A percentile compares a stretch with the other conserved stretches of the same genome.
phyloP scores from a whole-genome alignment of 805 yeast genomes.

The Lipomyces kockii region DNA sequence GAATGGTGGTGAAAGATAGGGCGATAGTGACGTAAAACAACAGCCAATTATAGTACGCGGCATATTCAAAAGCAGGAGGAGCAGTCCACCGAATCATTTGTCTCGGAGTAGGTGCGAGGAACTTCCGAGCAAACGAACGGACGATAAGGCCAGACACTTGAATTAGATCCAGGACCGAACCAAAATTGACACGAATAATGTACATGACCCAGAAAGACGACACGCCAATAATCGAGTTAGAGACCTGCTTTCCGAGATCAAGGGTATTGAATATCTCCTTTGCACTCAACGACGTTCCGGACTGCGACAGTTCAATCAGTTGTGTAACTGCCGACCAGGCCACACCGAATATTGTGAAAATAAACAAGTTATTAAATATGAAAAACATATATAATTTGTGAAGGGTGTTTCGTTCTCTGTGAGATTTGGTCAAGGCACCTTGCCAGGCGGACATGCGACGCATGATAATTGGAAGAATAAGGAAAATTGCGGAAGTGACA shows the following conservation, averaged over 20 bases:
- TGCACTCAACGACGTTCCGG: slow-evolving; percentile 33
- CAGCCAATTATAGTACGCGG: slow-evolving; percentile 43
- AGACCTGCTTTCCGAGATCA: slow-evolving; percentile 43
- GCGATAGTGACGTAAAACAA: slow-evolving; percentile 47
- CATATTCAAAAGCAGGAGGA: slow-evolving; percentile 47
- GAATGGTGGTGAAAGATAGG: slow-evolving; percentile 47
- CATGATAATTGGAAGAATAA: slow-evolving; percentile 46
- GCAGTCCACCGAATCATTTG: slow-evolving; percentile 41
- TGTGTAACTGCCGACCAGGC: slow-evolving; percentile 47
- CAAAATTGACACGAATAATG: slow-evolving; percentile 44
- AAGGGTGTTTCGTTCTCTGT: slow-evolving; percentile 47
- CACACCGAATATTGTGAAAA: slow-evolving; percentile 48
- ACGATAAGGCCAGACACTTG: slow-evolving; percentile 42
- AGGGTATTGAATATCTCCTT: slow-evolving; percentile 41
- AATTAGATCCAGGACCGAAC: slow-evolving; percentile 42
- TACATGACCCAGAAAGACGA: slow-evolving; percentile 52
- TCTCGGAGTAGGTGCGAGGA: slow-evolving; percentile 44
- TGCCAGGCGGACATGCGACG: slow-evolving; percentile 47
- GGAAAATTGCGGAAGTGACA: slow-evolving; percentile 45
- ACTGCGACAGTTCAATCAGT: slow-evolving; percentile 37
- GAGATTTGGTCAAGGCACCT: slow-evolving; percentile 47
- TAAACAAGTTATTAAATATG: slow-evolving; percentile 47
- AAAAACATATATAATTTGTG: slow-evolving; percentile 47
- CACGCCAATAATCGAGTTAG: slow-evolving; percentile 47
- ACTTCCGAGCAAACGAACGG: slow-evolving; percentile 38